phyloP scores from a whole-genome alignment of 73 alveolate species.

The Tetrahymena malaccensis region DNA sequence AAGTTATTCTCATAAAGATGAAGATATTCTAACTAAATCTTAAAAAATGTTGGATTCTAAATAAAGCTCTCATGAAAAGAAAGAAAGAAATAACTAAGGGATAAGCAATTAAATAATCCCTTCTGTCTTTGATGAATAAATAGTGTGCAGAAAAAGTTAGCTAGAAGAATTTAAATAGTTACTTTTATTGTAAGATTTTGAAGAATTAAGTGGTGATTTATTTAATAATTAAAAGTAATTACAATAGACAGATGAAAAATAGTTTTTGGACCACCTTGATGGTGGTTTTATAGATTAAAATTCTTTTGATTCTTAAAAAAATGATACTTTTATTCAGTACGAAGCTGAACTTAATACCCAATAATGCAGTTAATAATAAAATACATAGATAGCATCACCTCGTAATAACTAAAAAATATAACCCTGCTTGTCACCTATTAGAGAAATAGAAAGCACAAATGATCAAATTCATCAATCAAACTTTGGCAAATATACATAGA shows the following conservation, averaged over 20 bases:
- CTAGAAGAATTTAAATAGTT: background rate
- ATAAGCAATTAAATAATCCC: background rate
- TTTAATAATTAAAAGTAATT: background rate
- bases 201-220: background rate
- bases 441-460: background rate
- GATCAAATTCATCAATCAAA: background rate
- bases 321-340: background rate
- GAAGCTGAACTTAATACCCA: background rate
- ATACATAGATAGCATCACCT: background rate
- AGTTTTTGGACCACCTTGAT: background rate
- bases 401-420: background rate
- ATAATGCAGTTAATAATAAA: background rate
- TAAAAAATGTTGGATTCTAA: background rate
- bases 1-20: background rate
- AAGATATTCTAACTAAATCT: background rate
- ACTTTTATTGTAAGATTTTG: background rate
- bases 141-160: background rate
- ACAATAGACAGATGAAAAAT: background rate
- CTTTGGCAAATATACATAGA: background rate
- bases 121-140: background rate
- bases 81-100: background rate
- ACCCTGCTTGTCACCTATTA: background rate
- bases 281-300: background rate
- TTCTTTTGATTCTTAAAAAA: background rate
- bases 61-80: background rate